phyloP scores from a whole-genome alignment of 345 rosid species.

The Citrus maxima region DNA sequence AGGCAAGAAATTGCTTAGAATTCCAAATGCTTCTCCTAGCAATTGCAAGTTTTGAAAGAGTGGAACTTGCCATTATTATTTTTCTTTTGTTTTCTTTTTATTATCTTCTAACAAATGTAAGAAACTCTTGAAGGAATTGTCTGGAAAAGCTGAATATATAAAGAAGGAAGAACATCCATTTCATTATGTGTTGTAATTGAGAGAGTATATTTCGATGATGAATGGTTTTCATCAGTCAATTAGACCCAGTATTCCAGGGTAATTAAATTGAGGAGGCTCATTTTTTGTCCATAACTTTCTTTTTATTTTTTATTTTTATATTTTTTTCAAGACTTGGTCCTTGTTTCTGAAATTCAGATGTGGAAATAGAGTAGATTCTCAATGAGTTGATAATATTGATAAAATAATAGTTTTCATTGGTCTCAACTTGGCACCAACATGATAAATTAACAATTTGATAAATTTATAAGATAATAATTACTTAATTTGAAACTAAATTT shows the following conservation, averaged over 20 bases:
- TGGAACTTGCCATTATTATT: slow-evolving; percentile 16
- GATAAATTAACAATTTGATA: too few relatives aligned
- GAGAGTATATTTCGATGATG: slow-evolving; percentile 4
- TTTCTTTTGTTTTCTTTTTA: neutral
- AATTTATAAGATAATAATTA: too few relatives aligned
- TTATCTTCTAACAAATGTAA: neutral
- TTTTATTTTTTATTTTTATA: too few relatives aligned
- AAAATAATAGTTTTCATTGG: too few relatives aligned
- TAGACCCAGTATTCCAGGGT: slow-evolving; percentile 19
- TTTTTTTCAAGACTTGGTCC: neutral
- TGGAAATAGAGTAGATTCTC: too few relatives aligned
- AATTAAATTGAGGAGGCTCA: neutral
- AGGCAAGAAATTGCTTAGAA: neutral
- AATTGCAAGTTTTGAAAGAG: neutral
- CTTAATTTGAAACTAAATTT: too few relatives aligned
- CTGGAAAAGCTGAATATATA: neutral
- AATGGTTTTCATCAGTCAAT: neutral
- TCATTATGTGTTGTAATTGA: neutral
- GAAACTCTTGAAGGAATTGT: neutral
- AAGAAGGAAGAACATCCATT: neutral
- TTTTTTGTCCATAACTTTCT: neutral
- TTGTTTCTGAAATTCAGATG: neutral
- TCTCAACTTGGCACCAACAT: too few relatives aligned
- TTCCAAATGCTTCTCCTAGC: neutral
- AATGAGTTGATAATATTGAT: too few relatives aligned